phyloP scores from a whole-genome alignment of 2,329 filamentous ascomycete species.

The Neonectria neomacrospora region DNA sequence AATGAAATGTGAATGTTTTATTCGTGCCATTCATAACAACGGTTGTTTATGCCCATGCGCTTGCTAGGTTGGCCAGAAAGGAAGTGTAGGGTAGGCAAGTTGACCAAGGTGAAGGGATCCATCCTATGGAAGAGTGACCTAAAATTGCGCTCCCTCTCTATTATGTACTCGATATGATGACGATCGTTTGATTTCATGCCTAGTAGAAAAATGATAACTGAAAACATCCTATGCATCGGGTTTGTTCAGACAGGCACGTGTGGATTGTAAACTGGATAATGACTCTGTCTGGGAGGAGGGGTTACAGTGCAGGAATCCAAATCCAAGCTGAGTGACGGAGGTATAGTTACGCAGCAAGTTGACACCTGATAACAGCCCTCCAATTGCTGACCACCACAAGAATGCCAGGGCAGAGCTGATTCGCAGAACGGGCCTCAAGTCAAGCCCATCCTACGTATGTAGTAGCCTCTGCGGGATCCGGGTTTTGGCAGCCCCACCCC shows the following conservation, averaged over 20 bases:
- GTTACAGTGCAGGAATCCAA: not conserved
- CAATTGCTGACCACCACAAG: conserved; percentile 34
- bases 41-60: too few species aligned
- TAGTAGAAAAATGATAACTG: too few species aligned
- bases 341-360: not conserved
- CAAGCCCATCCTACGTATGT: too few species aligned
- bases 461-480: conserved; percentile 25
- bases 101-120: not conserved
- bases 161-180: not conserved
- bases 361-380: conserved; percentile 6
- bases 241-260: not conserved
- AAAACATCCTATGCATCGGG: not conserved
- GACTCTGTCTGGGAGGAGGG: not conserved
- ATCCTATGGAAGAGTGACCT: too few species aligned
- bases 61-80: not conserved
- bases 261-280: not conserved
- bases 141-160: not conserved
- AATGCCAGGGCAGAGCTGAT: conserved; percentile 12
- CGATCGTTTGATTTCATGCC: not conserved
- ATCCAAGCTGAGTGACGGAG: not conserved
- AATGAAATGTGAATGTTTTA: too few species aligned
- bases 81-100: not conserved
- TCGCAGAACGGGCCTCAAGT: conserved; percentile 8
- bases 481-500: conserved; percentile 29
- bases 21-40: too few species aligned